phyloP scores from a whole-genome alignment of 1,139 yeast species.

The Torulaspora pretoriensis region DNA sequence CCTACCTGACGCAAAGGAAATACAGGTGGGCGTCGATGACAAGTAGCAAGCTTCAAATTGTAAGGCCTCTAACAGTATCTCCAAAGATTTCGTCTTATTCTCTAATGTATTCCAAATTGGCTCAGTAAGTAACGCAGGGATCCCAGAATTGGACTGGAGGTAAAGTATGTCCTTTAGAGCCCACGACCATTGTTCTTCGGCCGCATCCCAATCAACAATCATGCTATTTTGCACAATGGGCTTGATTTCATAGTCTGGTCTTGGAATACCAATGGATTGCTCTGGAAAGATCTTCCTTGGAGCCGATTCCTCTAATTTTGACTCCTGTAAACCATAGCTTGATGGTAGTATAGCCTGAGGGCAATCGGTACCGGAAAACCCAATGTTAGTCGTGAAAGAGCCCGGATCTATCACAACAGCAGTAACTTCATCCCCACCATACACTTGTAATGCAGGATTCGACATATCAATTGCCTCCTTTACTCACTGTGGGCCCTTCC shows the following conservation, averaged over 20 bases:
- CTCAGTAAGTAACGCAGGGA: constrained; percentile 39
- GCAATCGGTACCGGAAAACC: constrained; percentile 91
- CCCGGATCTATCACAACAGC: constrained; percentile 94
- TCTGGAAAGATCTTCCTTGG: constrained; percentile 45
- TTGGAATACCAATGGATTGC: constrained; percentile 53
- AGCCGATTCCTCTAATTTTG: constrained; percentile 24
- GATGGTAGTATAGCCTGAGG: constrained; percentile 79
- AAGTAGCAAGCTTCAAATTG: constrained; percentile 82
- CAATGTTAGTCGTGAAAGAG: constrained; percentile 73
- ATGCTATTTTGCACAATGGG: constrained; percentile 60
- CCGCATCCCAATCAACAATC: constrained; percentile 71
- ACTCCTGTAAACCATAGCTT: constrained; percentile 40
- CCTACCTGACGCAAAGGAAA: constrained; percentile 89
- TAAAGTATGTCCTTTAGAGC: constrained; percentile 40
- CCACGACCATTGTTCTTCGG: constrained; percentile 60
- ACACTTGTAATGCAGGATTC: constrained; percentile 41
- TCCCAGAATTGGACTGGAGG: constrained; percentile 34
- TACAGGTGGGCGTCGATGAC: constrained; percentile 83
- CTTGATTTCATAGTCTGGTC: constrained; percentile 48
- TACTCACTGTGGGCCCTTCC: neutral
- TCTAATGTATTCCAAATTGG: constrained; percentile 63
- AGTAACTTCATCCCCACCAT: constrained; percentile 77
- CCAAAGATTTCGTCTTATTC: constrained; percentile 70
- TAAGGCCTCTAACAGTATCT: constrained; percentile 66
- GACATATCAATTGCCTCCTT: constrained; percentile 23